Base-by-base conservation (phyloP, 768 basidiomycete genomes). In the Macrolepiota albuminosa region DNA sequence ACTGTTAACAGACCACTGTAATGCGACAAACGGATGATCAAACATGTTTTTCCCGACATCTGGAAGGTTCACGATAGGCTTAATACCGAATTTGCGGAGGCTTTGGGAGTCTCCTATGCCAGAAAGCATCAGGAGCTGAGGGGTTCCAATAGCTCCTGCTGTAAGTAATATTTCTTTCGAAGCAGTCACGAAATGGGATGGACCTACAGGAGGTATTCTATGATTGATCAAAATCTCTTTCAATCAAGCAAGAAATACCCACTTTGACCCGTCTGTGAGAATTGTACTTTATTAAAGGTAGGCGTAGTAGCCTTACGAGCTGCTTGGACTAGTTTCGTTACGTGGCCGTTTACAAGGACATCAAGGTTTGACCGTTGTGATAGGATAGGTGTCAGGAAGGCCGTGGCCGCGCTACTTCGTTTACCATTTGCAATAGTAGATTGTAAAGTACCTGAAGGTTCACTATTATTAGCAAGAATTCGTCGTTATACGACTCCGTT, bases 151-250 rank as follows among this genome's bases (percentile, higher is more conserved):
- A 6, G 70, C 56, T 3, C 74, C 74, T 5, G 70, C 71, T 13
- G 72, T 67, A 11, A 75, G 60, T 29, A 75, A 65, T 40, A 75
- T 64, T 56, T 75, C 73, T 45, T 71, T 73, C 5, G 45, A 47
- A 1, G 73, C 74, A 3, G 47, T 61, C 18, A 68, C 62, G 3
- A 1, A 48, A 36, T 43, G 59, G 47, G 26, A 58, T 48, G 62
- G 53, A 24, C n/a, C 47, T 48, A 14, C 18, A 34, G 16, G 26
- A 9, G 11, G 18, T n/a, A 37, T 6, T 42, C 3, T 29, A 29
- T 21, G 21, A 33, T 34, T 21, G 46, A 47, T 47, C 1, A n/a
- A 29, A 50, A 33, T 33, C 18, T 33, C 14, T 29, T 18, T 21
- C 5, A 9, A 48, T 24, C 10, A n/a, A 34, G 33, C 9, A 26